Conservation (phyloP, 139 green algal species). For the Chara braunii region DNA sequence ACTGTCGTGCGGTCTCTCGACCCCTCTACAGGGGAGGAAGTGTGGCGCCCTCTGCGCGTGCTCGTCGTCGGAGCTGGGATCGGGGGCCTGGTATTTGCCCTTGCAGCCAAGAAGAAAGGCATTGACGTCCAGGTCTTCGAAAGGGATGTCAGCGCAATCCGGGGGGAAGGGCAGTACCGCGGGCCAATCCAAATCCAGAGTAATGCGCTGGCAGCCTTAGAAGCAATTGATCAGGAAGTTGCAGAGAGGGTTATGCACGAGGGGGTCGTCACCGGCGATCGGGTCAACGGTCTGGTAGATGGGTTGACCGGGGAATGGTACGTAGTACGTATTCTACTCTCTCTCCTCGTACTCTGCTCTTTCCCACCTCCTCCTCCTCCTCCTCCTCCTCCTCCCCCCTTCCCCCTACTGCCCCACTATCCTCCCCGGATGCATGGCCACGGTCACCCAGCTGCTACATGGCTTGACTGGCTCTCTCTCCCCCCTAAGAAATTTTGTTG, state of each 20-base stretch:
- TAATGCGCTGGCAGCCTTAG: conserved; percentile 53
- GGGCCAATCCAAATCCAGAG: conserved; percentile 73
- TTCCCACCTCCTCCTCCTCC: too few relatives aligned
- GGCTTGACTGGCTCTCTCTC: too few relatives aligned
- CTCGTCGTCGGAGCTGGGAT: conserved; percentile 80
- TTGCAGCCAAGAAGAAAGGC: conserved; percentile 29
- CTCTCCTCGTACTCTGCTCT: too few relatives aligned
- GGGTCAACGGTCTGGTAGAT: conserved; percentile 56
- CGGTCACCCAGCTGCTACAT: too few relatives aligned
- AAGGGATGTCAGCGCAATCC: conserved; percentile 82
- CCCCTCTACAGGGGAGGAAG: too few relatives aligned
- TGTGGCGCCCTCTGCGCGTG: too few relatives aligned
- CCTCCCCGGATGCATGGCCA: too few relatives aligned
- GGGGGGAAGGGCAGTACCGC: conserved; percentile 59
- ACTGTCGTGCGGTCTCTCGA: too few relatives aligned
- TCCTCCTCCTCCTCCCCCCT: neutral
- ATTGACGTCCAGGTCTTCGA: conserved; percentile 66
- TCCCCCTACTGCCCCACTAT: neutral
- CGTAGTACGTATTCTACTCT: neutral
- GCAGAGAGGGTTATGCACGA: conserved; percentile 42
- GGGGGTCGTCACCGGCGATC: conserved; percentile 49
- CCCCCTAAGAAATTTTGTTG: too few relatives aligned
- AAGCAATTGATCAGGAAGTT: conserved; percentile 41
- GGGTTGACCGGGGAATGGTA: conserved; percentile 53
- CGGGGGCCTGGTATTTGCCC: conserved; percentile 76